A percentile compares a stretch with the other conserved stretches of the same genome.
Conservation (phyloP, 768 basidiomycete genomes). For the Tylopilus subfusipes region DNA sequence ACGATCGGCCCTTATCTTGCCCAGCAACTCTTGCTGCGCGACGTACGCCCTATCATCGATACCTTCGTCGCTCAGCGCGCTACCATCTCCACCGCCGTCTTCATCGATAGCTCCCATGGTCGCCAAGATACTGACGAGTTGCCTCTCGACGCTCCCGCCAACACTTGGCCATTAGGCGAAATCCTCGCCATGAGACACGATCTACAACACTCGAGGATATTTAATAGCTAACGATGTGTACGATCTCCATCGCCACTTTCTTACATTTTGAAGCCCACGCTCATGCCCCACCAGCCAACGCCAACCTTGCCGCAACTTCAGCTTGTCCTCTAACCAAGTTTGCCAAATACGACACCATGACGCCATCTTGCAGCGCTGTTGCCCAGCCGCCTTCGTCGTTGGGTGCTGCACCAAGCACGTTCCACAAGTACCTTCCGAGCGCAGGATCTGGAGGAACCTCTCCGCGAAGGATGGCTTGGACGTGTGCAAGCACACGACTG, state of each 20-base stretch:
- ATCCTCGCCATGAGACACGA: constrained; percentile 89
- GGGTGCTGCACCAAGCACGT: constrained; percentile 70
- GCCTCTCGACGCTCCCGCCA: constrained; percentile 63
- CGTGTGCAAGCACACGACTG: constrained; percentile 81
- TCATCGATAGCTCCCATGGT: constrained; percentile 14
- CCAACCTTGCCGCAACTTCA: constrained; percentile 85
- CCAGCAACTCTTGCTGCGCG: constrained; percentile 80
- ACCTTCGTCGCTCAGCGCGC: constrained; percentile 45
- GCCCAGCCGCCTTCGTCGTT: constrained; percentile 77
- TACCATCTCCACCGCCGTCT: constrained; percentile 47
- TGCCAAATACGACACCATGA: constrained; percentile 94
- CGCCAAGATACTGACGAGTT: constrained; percentile 12
- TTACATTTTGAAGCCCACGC: constrained; percentile 8
- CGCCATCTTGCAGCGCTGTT: constrained; percentile 78
- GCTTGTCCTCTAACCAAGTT: constrained; percentile 92
- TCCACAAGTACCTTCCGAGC: constrained; percentile 88
- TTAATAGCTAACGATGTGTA: constrained; percentile 59
- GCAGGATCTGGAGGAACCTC: constrained; percentile 76
- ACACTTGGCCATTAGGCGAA: constrained; percentile 96
- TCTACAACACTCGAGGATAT: constrained; percentile 92
- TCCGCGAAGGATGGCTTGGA: constrained; percentile 75
- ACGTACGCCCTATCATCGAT: constrained; percentile 64
- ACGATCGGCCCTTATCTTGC: constrained; percentile 89
- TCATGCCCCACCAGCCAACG: constrained; percentile 52
- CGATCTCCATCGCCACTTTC: background rate